Base-by-base conservation (phyloP, 1,284 basidiomycete genomes). In the Ustilago nuda region DNA sequence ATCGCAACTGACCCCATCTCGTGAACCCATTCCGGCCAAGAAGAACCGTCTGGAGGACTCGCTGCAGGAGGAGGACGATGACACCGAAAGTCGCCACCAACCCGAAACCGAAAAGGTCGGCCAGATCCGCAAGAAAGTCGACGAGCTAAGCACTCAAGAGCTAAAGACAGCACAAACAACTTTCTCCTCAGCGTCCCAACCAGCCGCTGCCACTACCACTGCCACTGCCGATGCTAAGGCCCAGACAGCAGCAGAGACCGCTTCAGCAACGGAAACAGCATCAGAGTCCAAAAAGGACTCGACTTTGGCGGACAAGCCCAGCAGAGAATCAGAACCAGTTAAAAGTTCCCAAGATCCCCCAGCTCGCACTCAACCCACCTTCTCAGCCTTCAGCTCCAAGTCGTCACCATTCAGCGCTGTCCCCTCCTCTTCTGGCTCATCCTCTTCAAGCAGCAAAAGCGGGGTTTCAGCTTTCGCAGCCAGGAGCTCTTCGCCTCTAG, bases 101-200 rank as follows among this genome's bases (percentile, higher is more conserved):
- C 70, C 41, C 12, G 76, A 81, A 37, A 74, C 75, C 19, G 78
- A 82, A 57, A 80, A 76, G 55, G 81, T 82, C 11, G 80, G 81
- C 2, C 80, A 80, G 17, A 82, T 82, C 46, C 74, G 80, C 48
- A 66, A 82, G 48, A 75, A 78, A 55, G 81, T 82, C 30, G 56
- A 78, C 32, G 73, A 82, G 43, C 30, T 82, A 23, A 82, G 74
- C 67, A 80, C 76, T 55, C 50, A 75, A 35, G 79, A 78, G 61
- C 52, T 61, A 55, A 55, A 64, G 15, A 52, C 52, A 7, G 61
- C 56, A 2, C 45, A 52, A n/a, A n/a, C 52, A 3, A 30, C 57
- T 11, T 32, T 53, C n/a, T 51, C 37, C 13, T 27, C 37, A 36
- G 35, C 30, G 32, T 8, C 52, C 12, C 39, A 33, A 13, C 32